A percentile compares a stretch with the other conserved stretches of the same genome.
These are phyloP conservation scores for Hibiscus syriacus DNA, from an alignment of 345 rosid genomes.

Conservation along the genomic window DNA sequence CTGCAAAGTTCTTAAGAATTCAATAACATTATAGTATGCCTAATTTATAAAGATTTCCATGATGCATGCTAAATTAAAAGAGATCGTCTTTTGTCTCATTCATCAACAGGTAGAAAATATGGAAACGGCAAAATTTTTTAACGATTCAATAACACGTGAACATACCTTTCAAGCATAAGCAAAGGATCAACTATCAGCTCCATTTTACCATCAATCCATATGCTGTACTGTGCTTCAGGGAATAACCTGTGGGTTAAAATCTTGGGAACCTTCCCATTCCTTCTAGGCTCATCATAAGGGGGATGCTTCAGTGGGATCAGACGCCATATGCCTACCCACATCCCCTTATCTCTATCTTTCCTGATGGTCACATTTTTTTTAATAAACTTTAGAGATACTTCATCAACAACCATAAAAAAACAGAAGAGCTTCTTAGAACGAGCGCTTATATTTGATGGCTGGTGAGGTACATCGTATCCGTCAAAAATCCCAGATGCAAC, in stretches of 20 bases:
- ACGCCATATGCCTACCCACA: conserved; percentile 96
- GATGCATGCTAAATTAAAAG: no score
- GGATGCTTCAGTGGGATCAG: conserved; percentile 70
- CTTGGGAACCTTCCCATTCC: conserved; percentile 74
- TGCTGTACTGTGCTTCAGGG: conserved; percentile 88
- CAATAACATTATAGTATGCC: conserved; percentile 22
- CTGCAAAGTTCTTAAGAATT: neutral
- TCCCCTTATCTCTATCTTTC: conserved; percentile 60
- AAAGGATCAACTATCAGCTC: conserved; percentile 90
- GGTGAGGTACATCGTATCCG: conserved; percentile 85
- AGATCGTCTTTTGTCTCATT: neutral
- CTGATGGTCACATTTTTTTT: conserved; percentile 51
- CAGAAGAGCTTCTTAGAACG: conserved; percentile 82
- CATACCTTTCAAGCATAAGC: conserved; percentile 83
- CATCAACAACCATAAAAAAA: conserved; percentile 88
- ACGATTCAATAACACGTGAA: neutral
- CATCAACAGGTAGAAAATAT: neutral
- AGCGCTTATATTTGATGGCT: conserved; percentile 70
- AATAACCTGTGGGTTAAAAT: conserved; percentile 95
- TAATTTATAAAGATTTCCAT: conserved; percentile 9
- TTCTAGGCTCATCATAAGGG: conserved; percentile 93
- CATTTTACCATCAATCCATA: conserved; percentile 99
- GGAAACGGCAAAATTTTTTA: neutral
- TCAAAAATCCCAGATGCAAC: conserved; percentile 95
- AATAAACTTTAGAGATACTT: conserved; percentile 62